Evolutionary conservation across 1,284 basidiomycete species (phyloP), one percentile per base, ranked within the genome.

Genomic region (Leccinum fallax): DNA sequence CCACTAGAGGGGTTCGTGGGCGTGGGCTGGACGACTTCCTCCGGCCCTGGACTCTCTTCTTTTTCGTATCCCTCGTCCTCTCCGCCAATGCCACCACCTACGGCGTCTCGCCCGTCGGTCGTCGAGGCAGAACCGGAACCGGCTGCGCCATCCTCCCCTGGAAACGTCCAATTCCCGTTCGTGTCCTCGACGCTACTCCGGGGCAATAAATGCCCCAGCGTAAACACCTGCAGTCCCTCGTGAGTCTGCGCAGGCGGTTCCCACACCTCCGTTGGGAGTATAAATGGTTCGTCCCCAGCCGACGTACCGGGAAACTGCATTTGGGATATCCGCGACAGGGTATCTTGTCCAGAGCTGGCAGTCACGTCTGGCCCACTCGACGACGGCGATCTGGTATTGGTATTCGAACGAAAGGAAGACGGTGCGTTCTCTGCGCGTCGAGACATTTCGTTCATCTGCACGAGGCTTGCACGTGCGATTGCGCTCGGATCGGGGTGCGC

Each of bases 121-220:
- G 54, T 24, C 19, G 67, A 40, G 8, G 46, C 52, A 9, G 68
- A 60, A 5, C 59, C 13, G 5, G 70, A 30, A 24, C 55, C 71
- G 38, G 57, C 55, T 8, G 65, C 66, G 19, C 63, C 61, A 1
- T 67, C 64, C 24, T 73, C 71, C 38, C 69, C 76, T 51, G 83
- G 82, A 67, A 82, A 86, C 54, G 76, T 80, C 87, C 86, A 88
- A 61, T 82, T 85, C 51, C 85, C 85, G 58, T 82, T 83, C 61
- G 71, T 77, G 66, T 85, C 85, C 56, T 85, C 84, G 58, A 80
- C 64, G 34, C 69, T 73, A 59, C 79, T 80, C 62, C 84, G 76
- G 5, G 92, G 92, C 67, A 93, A 80, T 38, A 93, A 77, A 69
- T 93, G 91, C 0, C 92, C 92, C 1, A 94, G 85, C 5, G 92